Conservation (phyloP, 2,329 filamentous ascomycete species). For the Botrytis medusae region DNA sequence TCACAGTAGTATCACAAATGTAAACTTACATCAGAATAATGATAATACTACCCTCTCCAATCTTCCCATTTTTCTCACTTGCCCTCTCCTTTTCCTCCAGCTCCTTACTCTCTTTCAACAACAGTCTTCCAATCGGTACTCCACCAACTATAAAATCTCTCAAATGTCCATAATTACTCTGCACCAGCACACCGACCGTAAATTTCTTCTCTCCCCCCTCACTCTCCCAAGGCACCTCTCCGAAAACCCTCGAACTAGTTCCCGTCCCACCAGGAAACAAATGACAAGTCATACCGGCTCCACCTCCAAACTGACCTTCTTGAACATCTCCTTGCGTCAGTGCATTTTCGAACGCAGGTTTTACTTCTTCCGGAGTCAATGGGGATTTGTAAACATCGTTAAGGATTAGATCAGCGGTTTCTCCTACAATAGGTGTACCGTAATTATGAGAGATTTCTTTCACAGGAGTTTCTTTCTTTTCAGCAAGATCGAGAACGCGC, state of each 20-base stretch:
- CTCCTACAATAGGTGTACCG: constrained; percentile 54
- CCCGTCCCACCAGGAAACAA: constrained; percentile 68
- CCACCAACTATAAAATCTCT: constrained; percentile 58
- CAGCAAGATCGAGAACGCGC: constrained; percentile 28
- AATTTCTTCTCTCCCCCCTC: constrained; percentile 44
- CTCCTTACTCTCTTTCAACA: constrained; percentile 44
- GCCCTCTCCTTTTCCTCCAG: constrained; percentile 32
- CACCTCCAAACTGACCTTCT: constrained; percentile 65
- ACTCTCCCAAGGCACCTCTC: constrained; percentile 41
- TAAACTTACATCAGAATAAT: constrained; percentile 49
- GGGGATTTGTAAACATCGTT: constrained; percentile 57
- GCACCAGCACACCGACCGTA: constrained; percentile 61
- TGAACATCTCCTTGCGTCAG: constrained; percentile 49
- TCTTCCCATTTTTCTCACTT: constrained; percentile 41
- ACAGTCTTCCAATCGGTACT: constrained; percentile 59
- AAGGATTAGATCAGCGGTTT: constrained; percentile 63
- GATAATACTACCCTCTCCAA: constrained; percentile 62
- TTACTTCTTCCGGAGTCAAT: constrained; percentile 54
- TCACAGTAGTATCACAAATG: rapidly evolving
- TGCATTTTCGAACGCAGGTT: constrained; percentile 53
- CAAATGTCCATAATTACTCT: constrained; percentile 63
- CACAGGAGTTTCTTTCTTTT: constrained; percentile 24
- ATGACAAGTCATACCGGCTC: constrained; percentile 67
- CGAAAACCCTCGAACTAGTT: constrained; percentile 57
- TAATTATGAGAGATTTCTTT: constrained; percentile 37